These are phyloP conservation scores for Rhizomucor miehei DNA, from an alignment of 371 early-diverging fungal genomes.

Conservation along the genomic window DNA sequence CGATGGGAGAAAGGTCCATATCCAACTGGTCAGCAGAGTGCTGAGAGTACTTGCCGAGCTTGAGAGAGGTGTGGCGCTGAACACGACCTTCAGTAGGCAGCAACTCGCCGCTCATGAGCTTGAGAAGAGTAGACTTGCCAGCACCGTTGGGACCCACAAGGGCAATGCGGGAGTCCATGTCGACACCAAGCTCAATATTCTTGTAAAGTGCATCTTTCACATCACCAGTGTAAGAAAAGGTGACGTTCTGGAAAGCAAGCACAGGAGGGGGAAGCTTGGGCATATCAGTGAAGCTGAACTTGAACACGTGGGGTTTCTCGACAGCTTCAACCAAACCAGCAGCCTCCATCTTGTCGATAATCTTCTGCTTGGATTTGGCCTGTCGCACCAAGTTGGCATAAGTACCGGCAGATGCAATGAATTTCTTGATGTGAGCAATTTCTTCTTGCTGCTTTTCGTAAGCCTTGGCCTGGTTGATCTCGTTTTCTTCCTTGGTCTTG, in stretches of 20 bases:
- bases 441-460: slow-evolving; percentile 98
- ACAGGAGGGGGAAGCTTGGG: slow-evolving; percentile 97
- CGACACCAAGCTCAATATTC: slow-evolving; percentile 89
- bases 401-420: slow-evolving; percentile 98
- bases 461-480: slow-evolving; percentile 96
- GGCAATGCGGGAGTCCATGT: slow-evolving; percentile 95
- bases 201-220: slow-evolving; percentile 82
- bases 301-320: slow-evolving; percentile 67
- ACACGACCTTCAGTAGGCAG: slow-evolving; percentile 85
- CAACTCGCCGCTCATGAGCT: slow-evolving; percentile 88
- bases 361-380: slow-evolving; percentile 99
- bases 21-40: slow-evolving; percentile 95
- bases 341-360: slow-evolving; percentile 99
- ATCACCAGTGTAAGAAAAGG: slow-evolving; percentile 88
- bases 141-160: slow-evolving; percentile 93
- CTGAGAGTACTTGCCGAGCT: slow-evolving; percentile 97
- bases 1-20: slow-evolving; percentile 82
- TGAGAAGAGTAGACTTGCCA: slow-evolving; percentile 93
- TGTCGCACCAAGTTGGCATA: slow-evolving; percentile 98
- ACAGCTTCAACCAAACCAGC: slow-evolving; percentile 96
- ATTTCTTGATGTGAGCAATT: slow-evolving; percentile 98
- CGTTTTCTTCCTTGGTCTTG: slow-evolving; percentile 91
- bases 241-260: slow-evolving; percentile 88
- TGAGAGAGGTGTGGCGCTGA: slow-evolving; percentile 85
- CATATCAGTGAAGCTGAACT: slow-evolving; percentile 85